These are phyloP conservation scores for Saturnispora diversa DNA, from an alignment of 805 yeast species.

Conservation along the genomic window DNA sequence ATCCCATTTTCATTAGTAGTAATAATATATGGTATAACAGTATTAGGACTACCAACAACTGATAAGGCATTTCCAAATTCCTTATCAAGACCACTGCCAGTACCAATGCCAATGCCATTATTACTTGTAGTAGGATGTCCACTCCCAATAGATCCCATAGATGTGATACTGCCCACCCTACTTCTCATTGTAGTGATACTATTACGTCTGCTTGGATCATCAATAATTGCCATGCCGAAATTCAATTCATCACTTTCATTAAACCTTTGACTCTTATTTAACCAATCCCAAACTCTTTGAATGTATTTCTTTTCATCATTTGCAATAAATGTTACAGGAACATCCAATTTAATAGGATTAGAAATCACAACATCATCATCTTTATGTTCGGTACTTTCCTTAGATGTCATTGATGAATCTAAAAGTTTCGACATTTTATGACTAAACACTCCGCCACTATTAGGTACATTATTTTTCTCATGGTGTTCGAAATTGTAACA, in stretches of 20 bases:
- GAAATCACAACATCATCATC: constrained; percentile 28
- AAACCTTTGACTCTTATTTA: constrained; percentile 1
- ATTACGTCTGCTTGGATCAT: constrained; percentile 7
- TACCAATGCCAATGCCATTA: neutral
- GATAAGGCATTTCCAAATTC: constrained; percentile 1
- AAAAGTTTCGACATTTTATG: constrained; percentile 19
- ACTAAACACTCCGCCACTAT: constrained; percentile 4
- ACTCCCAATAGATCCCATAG: constrained; percentile 6
- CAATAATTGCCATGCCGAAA: constrained; percentile 10
- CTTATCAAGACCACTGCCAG: neutral
- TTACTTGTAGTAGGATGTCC: too few relatives aligned
- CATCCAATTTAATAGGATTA: constrained; percentile 31
- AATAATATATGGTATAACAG: constrained; percentile 5
- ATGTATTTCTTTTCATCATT: constrained; percentile 19
- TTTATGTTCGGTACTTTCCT: neutral
- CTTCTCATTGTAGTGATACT: constrained; percentile 9
- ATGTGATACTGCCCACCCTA: constrained; percentile 8
- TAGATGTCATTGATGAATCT: constrained; percentile 12
- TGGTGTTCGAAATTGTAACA: constrained; percentile 35
- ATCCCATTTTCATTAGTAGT: constrained; percentile 7
- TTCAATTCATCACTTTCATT: constrained; percentile 5
- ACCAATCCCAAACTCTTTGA: constrained; percentile 9
- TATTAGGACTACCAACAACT: constrained; percentile 8
- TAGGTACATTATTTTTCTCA: neutral
- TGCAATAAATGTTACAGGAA: constrained; percentile 29